phyloP scores from a whole-genome alignment of 495 filamentous ascomycete genomes.

The Neurospora pannonica region DNA sequence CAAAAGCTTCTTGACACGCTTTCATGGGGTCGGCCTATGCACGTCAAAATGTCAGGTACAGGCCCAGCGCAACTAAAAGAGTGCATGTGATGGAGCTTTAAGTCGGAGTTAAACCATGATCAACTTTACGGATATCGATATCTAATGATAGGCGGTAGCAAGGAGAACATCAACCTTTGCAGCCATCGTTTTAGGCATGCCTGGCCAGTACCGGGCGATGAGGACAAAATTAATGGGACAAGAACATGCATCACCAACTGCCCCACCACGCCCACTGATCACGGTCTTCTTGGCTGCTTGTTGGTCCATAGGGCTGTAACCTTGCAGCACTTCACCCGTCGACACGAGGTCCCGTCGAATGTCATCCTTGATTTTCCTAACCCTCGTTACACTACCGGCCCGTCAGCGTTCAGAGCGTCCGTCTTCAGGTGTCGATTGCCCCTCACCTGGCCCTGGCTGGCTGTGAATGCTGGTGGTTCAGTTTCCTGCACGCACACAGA shows the following conservation, averaged over 20 bases:
- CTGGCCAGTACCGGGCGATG: too few relatives aligned
- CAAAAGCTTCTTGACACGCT: not conserved
- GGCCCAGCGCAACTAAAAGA: not conserved
- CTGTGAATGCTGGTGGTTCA: too few relatives aligned
- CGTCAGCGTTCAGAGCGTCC: not conserved
- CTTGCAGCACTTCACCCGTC: not conserved
- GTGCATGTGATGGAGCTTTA: not conserved
- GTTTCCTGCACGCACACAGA: too few relatives aligned
- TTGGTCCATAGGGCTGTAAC: not conserved
- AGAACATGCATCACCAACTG: not conserved
- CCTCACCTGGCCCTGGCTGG: not conserved
- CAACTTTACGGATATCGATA: not conserved
- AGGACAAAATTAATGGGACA: not conserved
- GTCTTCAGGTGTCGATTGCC: not conserved
- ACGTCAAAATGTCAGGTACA: not conserved
- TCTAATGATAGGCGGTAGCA: not conserved
- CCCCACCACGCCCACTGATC: not conserved
- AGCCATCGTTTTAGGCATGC: not conserved
- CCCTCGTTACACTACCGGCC: not conserved
- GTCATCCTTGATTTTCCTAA: not conserved
- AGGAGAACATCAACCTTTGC: not conserved
- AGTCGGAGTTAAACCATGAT: not conserved
- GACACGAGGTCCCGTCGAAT: not conserved
- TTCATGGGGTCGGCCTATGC: not conserved
- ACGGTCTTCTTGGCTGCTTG: not conserved